phyloP scores from a whole-genome alignment of 805 yeast species.

The Jamesozyma gamospora region DNA sequence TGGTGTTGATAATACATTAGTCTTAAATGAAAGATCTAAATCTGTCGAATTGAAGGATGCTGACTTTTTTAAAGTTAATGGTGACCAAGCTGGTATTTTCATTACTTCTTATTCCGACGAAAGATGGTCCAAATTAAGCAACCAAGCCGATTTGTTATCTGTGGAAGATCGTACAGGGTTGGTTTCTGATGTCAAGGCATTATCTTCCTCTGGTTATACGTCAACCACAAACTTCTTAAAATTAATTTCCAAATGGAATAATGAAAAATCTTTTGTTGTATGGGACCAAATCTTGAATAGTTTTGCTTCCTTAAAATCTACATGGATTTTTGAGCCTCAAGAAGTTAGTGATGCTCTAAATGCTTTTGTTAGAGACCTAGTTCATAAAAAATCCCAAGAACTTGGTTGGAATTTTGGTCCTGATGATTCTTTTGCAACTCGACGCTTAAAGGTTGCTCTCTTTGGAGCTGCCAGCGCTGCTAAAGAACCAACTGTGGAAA shows the following conservation, averaged over 20 bases:
- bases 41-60: constrained; percentile 36
- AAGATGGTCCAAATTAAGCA: constrained; percentile 60
- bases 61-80: constrained; percentile 58
- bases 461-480: constrained; percentile 50
- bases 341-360: constrained; percentile 39
- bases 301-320: constrained; percentile 39
- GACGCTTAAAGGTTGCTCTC: constrained; percentile 57
- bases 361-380: constrained; percentile 44
- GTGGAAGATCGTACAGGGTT: constrained; percentile 73
- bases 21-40: constrained; percentile 42
- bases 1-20: constrained; percentile 52
- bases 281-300: constrained; percentile 52
- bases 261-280: constrained; percentile 53
- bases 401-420: constrained; percentile 58
- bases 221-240: constrained; percentile 50
- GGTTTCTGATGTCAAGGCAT: constrained; percentile 68
- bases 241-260: constrained; percentile 50
- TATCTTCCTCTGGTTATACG: constrained; percentile 62
- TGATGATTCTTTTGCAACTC: constrained; percentile 47
- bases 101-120: constrained; percentile 61
- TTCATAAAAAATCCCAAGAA: constrained; percentile 41
- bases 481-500: constrained; percentile 38
- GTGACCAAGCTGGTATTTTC: constrained; percentile 65
- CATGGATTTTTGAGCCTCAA: constrained; percentile 47
- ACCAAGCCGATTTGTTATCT: constrained; percentile 46